A percentile compares a stretch with the other conserved stretches of the same genome.
Evolutionary conservation across 345 rosid species (phyloP).

Genomic region (Citrus hindsii): DNA sequence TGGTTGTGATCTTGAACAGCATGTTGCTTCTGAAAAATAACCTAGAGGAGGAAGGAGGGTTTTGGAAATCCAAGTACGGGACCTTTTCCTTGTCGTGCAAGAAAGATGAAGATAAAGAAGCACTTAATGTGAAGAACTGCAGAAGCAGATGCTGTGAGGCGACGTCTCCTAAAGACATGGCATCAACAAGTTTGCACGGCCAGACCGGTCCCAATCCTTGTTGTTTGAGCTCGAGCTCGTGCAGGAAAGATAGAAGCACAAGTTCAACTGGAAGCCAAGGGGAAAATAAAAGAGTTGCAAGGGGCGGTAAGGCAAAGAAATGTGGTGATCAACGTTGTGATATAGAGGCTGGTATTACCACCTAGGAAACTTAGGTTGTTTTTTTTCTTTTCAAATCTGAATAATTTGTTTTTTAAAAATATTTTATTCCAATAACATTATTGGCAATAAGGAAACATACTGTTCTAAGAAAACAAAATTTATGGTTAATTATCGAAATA

Average conservation of each 20-base stretch:
- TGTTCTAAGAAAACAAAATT: too few relatives aligned
- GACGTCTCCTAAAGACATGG: background rate
- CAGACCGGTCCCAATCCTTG: background rate
- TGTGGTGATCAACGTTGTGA: background rate
- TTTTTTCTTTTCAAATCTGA: too few relatives aligned
- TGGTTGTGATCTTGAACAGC: constrained; percentile 81
- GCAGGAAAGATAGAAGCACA: background rate
- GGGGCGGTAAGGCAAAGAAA: background rate
- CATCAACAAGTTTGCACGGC: background rate
- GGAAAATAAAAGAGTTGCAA: background rate
- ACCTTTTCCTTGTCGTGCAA: background rate
- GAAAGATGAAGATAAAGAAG: too few relatives aligned
- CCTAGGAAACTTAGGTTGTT: background rate
- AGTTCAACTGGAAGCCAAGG: background rate
- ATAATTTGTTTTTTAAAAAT: too few relatives aligned
- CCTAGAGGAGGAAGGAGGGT: background rate
- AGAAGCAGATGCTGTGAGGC: background rate
- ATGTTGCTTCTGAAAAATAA: constrained; percentile 50
- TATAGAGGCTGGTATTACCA: background rate
- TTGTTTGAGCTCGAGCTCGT: background rate
- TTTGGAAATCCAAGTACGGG: background rate
- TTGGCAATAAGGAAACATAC: too few relatives aligned
- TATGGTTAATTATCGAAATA: too few relatives aligned
- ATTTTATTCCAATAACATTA: too few relatives aligned
- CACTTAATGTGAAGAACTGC: background rate